phyloP scores from a whole-genome alignment of 169 alveolate species.

The Neospora caninum region DNA sequence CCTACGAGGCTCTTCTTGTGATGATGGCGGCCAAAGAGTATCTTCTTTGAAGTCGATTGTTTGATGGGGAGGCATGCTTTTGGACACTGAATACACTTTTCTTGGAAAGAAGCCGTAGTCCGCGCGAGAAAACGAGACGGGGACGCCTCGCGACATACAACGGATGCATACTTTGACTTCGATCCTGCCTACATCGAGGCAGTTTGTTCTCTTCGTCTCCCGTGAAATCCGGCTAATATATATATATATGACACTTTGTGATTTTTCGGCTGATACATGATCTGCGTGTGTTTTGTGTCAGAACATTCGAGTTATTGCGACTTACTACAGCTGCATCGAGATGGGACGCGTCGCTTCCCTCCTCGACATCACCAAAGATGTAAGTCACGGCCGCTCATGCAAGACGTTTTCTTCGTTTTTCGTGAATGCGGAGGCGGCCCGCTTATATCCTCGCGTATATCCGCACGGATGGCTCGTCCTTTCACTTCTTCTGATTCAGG shows the following conservation, averaged over 20 bases:
- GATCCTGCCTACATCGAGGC: no score
- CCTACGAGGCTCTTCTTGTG: no score
- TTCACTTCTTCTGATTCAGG: neutral
- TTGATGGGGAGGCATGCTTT: no score
- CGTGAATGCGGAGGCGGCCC: neutral
- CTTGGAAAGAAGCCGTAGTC: no score
- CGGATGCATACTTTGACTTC: no score
- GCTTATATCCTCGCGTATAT: neutral
- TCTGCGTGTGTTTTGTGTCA: neutral
- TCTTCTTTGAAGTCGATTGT: no score
- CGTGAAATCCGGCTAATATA: neutral
- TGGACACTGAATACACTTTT: no score
- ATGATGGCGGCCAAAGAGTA: no score
- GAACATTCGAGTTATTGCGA: constrained; percentile 16
- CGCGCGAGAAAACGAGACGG: no score
- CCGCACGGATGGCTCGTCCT: neutral
- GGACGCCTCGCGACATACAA: no score
- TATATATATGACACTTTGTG: neutral
- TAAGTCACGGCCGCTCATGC: neutral
- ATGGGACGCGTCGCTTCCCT: neutral
- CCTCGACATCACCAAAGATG: constrained; percentile 1
- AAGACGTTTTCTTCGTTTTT: neutral
- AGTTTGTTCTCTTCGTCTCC: no score
- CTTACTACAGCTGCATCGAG: constrained; percentile 3
- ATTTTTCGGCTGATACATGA: neutral